These are phyloP conservation scores for Hemileia vastatrix DNA, from an alignment of 1,284 basidiomycete genomes.

Conservation along the genomic window DNA sequence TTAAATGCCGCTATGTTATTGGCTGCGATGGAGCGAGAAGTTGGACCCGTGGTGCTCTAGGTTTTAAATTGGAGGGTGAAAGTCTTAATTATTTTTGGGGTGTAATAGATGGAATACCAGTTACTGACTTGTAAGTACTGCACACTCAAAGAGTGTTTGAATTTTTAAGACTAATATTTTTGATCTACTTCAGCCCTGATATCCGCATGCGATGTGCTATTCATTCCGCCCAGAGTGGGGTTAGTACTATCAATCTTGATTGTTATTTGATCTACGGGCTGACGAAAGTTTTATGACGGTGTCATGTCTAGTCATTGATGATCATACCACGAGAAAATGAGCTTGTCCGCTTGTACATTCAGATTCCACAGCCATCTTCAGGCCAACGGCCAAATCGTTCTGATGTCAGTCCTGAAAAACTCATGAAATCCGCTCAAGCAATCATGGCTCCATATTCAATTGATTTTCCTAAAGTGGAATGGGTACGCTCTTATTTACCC, in stretches of 20 bases:
- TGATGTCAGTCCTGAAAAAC: conserved; percentile 54
- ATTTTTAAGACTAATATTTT: not conserved
- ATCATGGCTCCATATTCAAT: conserved; percentile 62
- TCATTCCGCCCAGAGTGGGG: conserved; percentile 56
- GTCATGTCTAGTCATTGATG: conserved; percentile 50
- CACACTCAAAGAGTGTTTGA: conserved; percentile 9
- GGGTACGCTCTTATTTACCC: conserved; percentile 55
- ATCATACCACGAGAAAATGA: conserved; percentile 61
- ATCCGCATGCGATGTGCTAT: conserved; percentile 60
- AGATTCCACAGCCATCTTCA: conserved; percentile 50
- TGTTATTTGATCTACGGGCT: not conserved
- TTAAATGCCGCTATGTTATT: conserved; percentile 49
- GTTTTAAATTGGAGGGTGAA: conserved; percentile 65
- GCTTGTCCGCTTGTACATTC: conserved; percentile 63
- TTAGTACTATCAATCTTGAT: conserved; percentile 23
- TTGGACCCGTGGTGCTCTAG: conserved; percentile 63
- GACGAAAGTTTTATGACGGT: conserved; percentile 25
- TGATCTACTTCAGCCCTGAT: conserved; percentile 52
- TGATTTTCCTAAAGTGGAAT: conserved; percentile 55
- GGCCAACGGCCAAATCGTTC: conserved; percentile 50
- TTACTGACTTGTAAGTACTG: conserved; percentile 21
- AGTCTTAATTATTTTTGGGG: conserved; percentile 23
- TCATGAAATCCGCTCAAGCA: conserved; percentile 57
- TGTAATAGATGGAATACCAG: conserved; percentile 19
- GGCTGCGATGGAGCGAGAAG: conserved; percentile 64